A percentile compares a stretch with the other conserved stretches of the same genome.
phyloP scores from a whole-genome alignment of 495 filamentous ascomycete species.

The Diplogelasinospora grovesii region DNA sequence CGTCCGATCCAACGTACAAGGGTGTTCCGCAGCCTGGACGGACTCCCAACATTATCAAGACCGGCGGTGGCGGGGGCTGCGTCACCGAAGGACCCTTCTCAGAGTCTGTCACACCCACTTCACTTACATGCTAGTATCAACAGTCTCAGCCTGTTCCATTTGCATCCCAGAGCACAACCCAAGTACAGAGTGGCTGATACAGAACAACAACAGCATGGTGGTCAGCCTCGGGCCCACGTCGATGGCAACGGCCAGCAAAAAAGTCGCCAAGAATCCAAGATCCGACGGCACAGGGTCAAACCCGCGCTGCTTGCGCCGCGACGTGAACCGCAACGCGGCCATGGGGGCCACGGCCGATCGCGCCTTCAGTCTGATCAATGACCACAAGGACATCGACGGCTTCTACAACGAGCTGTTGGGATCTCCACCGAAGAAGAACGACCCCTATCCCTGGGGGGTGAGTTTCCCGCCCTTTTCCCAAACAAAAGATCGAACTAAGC shows the following conservation, averaged over 20 bases:
- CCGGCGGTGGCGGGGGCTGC: conserved; percentile 53
- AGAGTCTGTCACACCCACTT: conserved; percentile 32
- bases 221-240: conserved; percentile 19
- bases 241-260: conserved; percentile 1
- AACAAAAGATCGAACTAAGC: not conserved
- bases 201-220: conserved; percentile 27
- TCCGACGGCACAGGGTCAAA: conserved; percentile 38
- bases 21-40: conserved; percentile 3
- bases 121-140: too few species aligned
- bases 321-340: conserved; percentile 49
- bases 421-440: conserved; percentile 18
- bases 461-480: not conserved
- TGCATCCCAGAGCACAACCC: too few species aligned
- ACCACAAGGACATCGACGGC: conserved; percentile 36
- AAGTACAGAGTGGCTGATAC: too few species aligned
- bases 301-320: conserved; percentile 60
- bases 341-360: conserved; percentile 31
- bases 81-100: conserved; percentile 51
- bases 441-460: conserved; percentile 8
- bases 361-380: conserved; percentile 32
- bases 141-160: too few species aligned
- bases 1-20: conserved; percentile 5
- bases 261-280: conserved; percentile 21
- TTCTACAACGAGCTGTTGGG: conserved; percentile 39
- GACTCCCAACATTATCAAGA: conserved; percentile 29